Evolutionary conservation across 2,329 filamentous ascomycete species (phyloP), one percentile per base, ranked within the genome.

Genomic region (Myriangium duriaei): DNA sequence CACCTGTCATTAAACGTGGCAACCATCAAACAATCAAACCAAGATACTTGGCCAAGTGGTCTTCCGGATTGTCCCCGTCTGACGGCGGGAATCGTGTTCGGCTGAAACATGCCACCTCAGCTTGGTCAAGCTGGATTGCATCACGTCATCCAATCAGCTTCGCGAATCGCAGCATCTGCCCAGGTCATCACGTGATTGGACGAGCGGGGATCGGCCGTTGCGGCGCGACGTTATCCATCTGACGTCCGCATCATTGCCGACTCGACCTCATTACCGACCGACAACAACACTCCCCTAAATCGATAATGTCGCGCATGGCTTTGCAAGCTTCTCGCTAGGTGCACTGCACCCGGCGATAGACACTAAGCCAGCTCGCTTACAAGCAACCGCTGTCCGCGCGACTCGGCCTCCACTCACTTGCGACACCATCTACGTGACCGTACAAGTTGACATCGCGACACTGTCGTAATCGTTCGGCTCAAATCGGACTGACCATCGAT

Each of bases 261-360:
- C 11, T 14, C 13, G 33, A 4, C 10, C 10, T 13, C 15, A 15
- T 15, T 24, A 10, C 31, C 14, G 16, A 34, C 35, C 33, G 30
- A 38, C 30, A 15, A 35, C 36, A 37, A 41, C 30, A 33, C 10
- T 21, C 5, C 32, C 34, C 40, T 41, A 41, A 26, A 34, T 32
- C 14, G 18, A 32, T 16, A n/a, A 17, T 13, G 50, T 40, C 43
- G 37, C 42, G 40, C 49, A 46, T 49, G 37, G 34, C 31, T 35
- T 21, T 39, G 44, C 37, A 43, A 21, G 42, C 30, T 35, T 34
- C 49, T 47, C 49, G 62, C 63, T 68, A 64, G 62, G 60, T 63
- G 54, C 49, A 42, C 40, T 41, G 50, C 53, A 63, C 64, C 63
- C 65, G 53, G 63, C 62, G 56, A 39, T 19, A 10, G 29, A 39